A percentile compares a stretch with the other conserved stretches of the same genome.
These are phyloP conservation scores for Botrytis deweyae DNA, from an alignment of 2,329 filamentous ascomycete genomes.

Conservation along the genomic window DNA sequence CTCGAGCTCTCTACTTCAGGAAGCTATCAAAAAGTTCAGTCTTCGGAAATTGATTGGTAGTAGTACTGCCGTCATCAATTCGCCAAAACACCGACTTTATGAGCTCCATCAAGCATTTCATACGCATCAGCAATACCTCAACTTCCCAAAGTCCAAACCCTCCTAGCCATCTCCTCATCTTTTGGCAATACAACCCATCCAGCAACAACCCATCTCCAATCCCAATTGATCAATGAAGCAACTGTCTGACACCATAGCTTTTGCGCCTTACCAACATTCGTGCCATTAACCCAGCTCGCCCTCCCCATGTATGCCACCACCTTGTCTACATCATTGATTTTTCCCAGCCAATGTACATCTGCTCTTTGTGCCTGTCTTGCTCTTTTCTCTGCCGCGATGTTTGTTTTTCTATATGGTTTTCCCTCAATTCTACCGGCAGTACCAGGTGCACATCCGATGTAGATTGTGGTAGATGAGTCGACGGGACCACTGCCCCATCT, in stretches of 20 bases:
- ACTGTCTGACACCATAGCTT: neutral
- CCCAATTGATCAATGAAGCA: neutral
- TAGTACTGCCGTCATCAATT: neutral
- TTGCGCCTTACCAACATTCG: neutral
- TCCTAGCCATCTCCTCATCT: neutral
- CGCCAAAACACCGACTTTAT: neutral
- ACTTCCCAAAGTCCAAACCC: neutral
- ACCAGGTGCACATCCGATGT: neutral
- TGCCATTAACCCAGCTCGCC: neutral
- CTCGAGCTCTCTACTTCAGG: neutral
- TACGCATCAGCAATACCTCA: neutral
- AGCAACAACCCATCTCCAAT: neutral
- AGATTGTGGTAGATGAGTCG: slow-evolving; percentile 4
- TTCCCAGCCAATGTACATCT: neutral
- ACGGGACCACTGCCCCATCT: neutral
- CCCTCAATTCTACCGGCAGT: neutral
- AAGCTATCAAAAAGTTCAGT: neutral
- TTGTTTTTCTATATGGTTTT: neutral
- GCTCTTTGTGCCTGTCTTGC: neutral
- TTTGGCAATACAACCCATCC: neutral
- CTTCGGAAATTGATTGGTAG: neutral
- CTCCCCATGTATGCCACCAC: neutral
- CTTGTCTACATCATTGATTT: neutral
- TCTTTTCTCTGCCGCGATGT: neutral
- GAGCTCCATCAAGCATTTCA: neutral